These are phyloP conservation scores for Penicillium paradoxum DNA, from an alignment of 495 filamentous ascomycete genomes.

Conservation along the genomic window DNA sequence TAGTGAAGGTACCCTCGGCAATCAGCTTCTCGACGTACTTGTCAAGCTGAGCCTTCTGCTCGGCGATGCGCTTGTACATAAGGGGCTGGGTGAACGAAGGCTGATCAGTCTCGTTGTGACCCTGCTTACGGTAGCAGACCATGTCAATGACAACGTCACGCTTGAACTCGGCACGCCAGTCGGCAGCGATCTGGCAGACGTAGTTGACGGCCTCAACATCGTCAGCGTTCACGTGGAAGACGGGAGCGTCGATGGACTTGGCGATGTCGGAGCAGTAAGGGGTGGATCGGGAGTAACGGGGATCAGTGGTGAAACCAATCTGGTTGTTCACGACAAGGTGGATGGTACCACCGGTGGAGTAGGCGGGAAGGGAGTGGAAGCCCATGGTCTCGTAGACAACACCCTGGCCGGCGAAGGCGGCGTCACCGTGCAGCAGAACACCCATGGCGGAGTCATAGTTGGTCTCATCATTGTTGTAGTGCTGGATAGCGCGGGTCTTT, in stretches of 20 bases:
- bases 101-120: conserved; percentile 99
- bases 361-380: conserved; percentile 89
- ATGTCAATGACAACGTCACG: conserved; percentile 96
- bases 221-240: conserved; percentile 98
- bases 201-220: conserved; percentile 98
- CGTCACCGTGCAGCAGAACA: conserved; percentile 92
- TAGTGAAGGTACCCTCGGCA: conserved; percentile 86
- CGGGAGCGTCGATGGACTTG: conserved; percentile 94
- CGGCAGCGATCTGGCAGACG: conserved; percentile 91
- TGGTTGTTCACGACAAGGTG: conserved; percentile 99
- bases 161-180: conserved; percentile 98
- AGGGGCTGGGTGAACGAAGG: conserved; percentile 98
- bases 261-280: conserved; percentile 99
- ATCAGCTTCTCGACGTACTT: conserved; percentile 86
- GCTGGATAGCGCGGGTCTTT: conserved; percentile 95
- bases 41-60: conserved; percentile 73
- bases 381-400: conserved; percentile 98
- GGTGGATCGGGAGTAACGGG: conserved; percentile 92
- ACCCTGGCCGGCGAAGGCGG: conserved; percentile 93
- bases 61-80: conserved; percentile 96
- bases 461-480: conserved; percentile 96
- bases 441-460: conserved; percentile 86
- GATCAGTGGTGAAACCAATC: conserved; percentile 99
- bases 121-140: conserved; percentile 97
- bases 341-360: conserved; percentile 95